Percentiles rank a stretch among this genome's conserved stretches.
These are phyloP conservation scores for Sapria himalayana DNA, from an alignment of 345 rosid genomes.

Conservation along the genomic window DNA sequence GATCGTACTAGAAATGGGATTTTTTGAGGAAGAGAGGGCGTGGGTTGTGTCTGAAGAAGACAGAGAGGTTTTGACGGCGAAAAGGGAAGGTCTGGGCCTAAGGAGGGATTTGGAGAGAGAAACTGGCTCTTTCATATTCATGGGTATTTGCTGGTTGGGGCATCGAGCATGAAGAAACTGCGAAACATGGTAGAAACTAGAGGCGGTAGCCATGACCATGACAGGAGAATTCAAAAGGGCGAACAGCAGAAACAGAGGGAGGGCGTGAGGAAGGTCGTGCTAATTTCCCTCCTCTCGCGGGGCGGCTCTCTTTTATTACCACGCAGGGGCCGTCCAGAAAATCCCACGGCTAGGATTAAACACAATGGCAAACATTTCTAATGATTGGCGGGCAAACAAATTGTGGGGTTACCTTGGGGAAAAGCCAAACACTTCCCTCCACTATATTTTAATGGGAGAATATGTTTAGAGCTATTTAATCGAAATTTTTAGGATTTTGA, in stretches of 20 bases:
- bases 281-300: too few species aligned
- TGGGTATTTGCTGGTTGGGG: background rate
- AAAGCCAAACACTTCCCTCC: too few species aligned
- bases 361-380: too few species aligned
- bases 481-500: too few species aligned
- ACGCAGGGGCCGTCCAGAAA: too few species aligned
- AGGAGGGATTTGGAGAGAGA: slow-evolving; percentile 19
- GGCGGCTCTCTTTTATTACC: too few species aligned
- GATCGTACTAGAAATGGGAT: slow-evolving; percentile 18
- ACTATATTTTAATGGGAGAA: too few species aligned
- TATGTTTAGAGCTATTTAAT: too few species aligned
- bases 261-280: background rate
- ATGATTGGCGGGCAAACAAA: too few species aligned
- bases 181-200: slow-evolving; percentile 8
- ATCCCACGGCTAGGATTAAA: too few species aligned
- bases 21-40: slow-evolving; percentile 15
- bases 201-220: slow-evolving; percentile 5
- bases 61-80: slow-evolving; percentile 6
- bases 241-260: background rate
- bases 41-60: slow-evolving; percentile 9
- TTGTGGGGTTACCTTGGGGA: too few species aligned
- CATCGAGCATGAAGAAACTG: slow-evolving; percentile 4
- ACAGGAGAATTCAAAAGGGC: background rate
- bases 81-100: slow-evolving; percentile 21
- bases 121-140: slow-evolving; percentile 5